These are phyloP conservation scores for Lichtheimia corymbifera DNA, from an alignment of 371 early-diverging fungal genomes.

Conservation along the genomic window DNA sequence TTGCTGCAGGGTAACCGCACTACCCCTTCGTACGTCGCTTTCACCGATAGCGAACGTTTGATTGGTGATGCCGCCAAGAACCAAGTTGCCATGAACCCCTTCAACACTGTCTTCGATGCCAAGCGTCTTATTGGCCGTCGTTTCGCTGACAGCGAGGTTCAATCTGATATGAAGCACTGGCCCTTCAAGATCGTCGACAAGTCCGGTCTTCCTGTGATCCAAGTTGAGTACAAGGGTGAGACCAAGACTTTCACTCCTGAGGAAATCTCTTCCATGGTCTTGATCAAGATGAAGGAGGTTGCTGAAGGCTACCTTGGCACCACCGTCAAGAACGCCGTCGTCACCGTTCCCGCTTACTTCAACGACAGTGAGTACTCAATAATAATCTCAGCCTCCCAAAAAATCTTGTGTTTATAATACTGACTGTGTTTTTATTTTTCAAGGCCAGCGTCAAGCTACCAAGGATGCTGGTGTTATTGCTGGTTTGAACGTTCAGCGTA, in stretches of 20 bases:
- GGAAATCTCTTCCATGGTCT: conserved; percentile 91
- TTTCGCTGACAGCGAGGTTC: conserved; percentile 84
- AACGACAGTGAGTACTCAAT: conserved; percentile 38
- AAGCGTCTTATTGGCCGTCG: conserved; percentile 97
- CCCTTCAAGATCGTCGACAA: conserved; percentile 81
- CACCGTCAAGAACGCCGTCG: conserved; percentile 86
- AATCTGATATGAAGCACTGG: conserved; percentile 91
- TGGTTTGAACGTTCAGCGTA: conserved; percentile 80
- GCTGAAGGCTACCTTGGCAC: conserved; percentile 86
- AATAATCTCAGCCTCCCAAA: not conserved
- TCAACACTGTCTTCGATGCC: conserved; percentile 93
- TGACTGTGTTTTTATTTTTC: not conserved
- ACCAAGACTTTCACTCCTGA: conserved; percentile 86
- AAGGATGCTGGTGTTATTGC: conserved; percentile 83
- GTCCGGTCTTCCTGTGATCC: conserved; percentile 74
- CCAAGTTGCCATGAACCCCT: conserved; percentile 83
- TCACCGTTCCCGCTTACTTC: conserved; percentile 94
- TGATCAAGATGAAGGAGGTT: conserved; percentile 90
- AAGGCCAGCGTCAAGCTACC: conserved; percentile 85
- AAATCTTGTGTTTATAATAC: not conserved
- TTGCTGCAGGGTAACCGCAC: conserved; percentile 81
- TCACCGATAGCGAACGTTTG: conserved; percentile 90
- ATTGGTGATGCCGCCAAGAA: conserved; percentile 96
- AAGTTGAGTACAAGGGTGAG: conserved; percentile 81
- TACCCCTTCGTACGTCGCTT: conserved; percentile 94